Base-by-base conservation (phyloP, 208 protist genomes). In the Angomonas ambiguus region DNA sequence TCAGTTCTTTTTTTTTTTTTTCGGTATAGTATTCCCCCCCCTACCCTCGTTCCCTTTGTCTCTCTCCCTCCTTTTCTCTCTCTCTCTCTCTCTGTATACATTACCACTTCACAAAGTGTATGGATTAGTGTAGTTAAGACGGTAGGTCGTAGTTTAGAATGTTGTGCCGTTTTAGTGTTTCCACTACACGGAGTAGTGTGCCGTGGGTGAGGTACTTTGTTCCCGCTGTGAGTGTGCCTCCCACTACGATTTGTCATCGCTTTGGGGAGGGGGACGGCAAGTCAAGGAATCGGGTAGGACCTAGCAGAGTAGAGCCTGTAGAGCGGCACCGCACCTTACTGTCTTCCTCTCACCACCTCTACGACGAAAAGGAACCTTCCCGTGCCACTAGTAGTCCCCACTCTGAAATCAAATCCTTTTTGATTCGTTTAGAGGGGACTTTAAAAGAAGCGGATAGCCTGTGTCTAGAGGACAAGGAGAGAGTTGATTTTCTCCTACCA, bases 1-100 rank as follows among this genome's bases (percentile, higher is more conserved):
- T 6, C 32, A 58, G 59, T 6, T 69, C 66, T 61, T 53, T 57
- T 60, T 51, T 20, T 61, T 13, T 48, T 31, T 65, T 70, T 11
- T 38, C 51, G 28, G 30, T 61, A 59, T 30, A 1, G 25, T 41
- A 22, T 51, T 71, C 57, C 51, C 34, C n/a, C 65, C 62, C 22
- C 51, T 34, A 20, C 18, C 32, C 45, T 58, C 51, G 49, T 74
- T 2, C 1, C n/a, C 8, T 27, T n/a, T 67, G 2, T 41, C 41
- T 61, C 64, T 30, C 2, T 27, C 51, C 16, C 59, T 71, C 57
- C 51, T 49, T 22, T 69, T 66, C 22, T 59, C 48, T 25, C 18
- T 28, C 45, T 58, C 51, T 58, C 69, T 2, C 1, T n/a, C 8
- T 27, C 22, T 67, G 2, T 64, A 53, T 30, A 57, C 59, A 24